Evolutionary conservation across 2,329 filamentous ascomycete genomes (phyloP).

Genomic region (Ampelomyces quisqualis): DNA sequence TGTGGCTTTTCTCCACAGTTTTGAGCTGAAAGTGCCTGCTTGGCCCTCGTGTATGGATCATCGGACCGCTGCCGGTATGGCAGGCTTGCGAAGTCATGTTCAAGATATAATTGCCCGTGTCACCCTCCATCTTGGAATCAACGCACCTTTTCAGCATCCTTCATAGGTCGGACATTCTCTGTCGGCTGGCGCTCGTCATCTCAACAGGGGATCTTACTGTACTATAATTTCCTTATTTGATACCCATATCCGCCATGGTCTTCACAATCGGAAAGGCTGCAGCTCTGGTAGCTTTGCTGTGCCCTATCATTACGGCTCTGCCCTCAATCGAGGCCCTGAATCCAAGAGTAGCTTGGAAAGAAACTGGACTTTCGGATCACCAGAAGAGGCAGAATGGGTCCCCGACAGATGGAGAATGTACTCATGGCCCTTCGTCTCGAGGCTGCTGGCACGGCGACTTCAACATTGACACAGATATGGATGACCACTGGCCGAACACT

Average conservation of each 20-base stretch:
- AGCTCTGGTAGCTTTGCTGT: constrained; percentile 17
- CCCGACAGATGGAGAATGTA: constrained; percentile 13
- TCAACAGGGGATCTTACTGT: constrained; percentile 3
- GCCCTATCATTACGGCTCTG: constrained; percentile 17
- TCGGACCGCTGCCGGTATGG: constrained; percentile 9
- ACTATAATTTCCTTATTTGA: constrained; percentile 9
- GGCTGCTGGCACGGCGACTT: constrained; percentile 34
- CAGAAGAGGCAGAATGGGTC: constrained; percentile 13
- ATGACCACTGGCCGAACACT: constrained; percentile 46
- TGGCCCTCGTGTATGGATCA: constrained; percentile 12
- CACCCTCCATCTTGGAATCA: constrained; percentile 12
- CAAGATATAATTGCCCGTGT: constrained; percentile 20
- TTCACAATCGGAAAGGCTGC: constrained; percentile 3
- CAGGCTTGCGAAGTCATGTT: constrained; percentile 13
- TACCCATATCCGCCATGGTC: constrained; percentile 14
- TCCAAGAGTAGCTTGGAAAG: constrained; percentile 29
- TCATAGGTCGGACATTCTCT: constrained; percentile 4
- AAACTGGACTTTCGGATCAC: constrained; percentile 14
- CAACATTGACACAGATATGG: constrained; percentile 49
- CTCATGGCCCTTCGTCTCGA: constrained; percentile 25
- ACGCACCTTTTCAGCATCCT: constrained; percentile 13
- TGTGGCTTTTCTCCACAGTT: constrained; percentile 23
- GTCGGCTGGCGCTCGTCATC: constrained; percentile 5
- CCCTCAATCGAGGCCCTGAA: constrained; percentile 9
- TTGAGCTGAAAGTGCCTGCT: constrained; percentile 11